phyloP scores from a whole-genome alignment of 23 red algal species.

The Gracilaria vermiculophylla region DNA sequence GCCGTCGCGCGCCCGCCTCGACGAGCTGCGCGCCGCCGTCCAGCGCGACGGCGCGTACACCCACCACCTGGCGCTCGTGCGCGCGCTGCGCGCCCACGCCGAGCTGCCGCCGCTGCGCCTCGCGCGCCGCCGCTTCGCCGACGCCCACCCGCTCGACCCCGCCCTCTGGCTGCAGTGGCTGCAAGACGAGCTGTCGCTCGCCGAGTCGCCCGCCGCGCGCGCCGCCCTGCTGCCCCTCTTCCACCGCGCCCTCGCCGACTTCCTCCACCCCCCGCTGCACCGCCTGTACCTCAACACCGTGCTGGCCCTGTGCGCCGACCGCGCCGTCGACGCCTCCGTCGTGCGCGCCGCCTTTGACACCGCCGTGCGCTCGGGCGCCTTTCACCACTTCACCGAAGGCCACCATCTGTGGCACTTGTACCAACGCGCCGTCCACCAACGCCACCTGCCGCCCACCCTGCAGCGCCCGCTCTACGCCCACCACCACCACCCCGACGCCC shows the following conservation, averaged over 20 bases:
- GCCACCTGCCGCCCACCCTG: neutral
- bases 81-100: conserved; percentile 2
- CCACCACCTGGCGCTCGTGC: conserved; percentile 13
- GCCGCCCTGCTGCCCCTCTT: neutral
- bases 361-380: neutral
- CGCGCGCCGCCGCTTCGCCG: conserved; percentile 36
- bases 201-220: neutral
- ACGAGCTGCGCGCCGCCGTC: neutral
- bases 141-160: conserved; percentile 1
- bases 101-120: neutral
- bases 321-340: neutral
- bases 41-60: neutral
- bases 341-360: neutral
- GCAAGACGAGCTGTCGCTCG: conserved; percentile 29
- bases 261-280: neutral
- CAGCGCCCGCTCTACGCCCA: neutral
- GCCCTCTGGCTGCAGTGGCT: conserved; percentile 30
- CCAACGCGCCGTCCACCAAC: neutral
- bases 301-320: neutral
- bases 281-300: neutral
- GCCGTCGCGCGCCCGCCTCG: neutral
- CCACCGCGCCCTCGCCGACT: conserved; percentile 1
- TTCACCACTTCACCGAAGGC: conserved; percentile 8
- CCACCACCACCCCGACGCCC: neutral
- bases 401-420: neutral